phyloP scores from a whole-genome alignment of 768 basidiomycete species.

The Agrocybe praecox region DNA sequence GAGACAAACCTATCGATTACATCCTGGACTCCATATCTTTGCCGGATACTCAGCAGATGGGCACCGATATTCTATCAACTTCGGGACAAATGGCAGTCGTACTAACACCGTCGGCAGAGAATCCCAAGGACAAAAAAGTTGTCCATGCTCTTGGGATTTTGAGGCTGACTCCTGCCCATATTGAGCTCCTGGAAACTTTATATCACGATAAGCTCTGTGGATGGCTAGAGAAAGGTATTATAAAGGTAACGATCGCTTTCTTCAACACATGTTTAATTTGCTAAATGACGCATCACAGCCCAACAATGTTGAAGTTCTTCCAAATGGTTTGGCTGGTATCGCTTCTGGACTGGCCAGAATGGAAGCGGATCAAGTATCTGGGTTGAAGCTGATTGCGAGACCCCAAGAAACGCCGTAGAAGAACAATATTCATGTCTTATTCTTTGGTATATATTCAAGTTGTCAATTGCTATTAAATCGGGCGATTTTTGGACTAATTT shows the following conservation, averaged over 20 bases:
- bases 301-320: conserved; percentile 42
- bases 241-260: conserved; percentile 15
- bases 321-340: conserved; percentile 48
- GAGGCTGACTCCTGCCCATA: conserved; percentile 12
- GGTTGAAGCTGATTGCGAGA: conserved; percentile 43
- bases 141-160: conserved; percentile 8
- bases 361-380: conserved; percentile 41
- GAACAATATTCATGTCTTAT: no score
- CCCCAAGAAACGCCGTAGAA: conserved; percentile 39
- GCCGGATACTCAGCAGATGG: conserved; percentile 22
- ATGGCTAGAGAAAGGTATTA: conserved; percentile 17
- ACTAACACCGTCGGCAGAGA: background rate
- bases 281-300: conserved; percentile 31
- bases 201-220: conserved; percentile 16
- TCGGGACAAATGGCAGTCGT: conserved; percentile 11
- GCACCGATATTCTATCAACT: conserved; percentile 22
- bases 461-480: conserved; percentile 8
- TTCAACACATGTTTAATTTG: background rate
- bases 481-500: no score
- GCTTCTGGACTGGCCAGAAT: conserved; percentile 40
- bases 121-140: conserved; percentile 12
- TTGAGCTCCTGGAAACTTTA: conserved; percentile 11
- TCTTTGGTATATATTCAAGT: no score
- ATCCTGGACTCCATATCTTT: conserved; percentile 28
- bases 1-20: conserved; percentile 18